Evolutionary conservation across 2,329 filamentous ascomycete species (phyloP), one percentile per base, ranked within the genome.

Genomic region (Exophiala sideris): DNA sequence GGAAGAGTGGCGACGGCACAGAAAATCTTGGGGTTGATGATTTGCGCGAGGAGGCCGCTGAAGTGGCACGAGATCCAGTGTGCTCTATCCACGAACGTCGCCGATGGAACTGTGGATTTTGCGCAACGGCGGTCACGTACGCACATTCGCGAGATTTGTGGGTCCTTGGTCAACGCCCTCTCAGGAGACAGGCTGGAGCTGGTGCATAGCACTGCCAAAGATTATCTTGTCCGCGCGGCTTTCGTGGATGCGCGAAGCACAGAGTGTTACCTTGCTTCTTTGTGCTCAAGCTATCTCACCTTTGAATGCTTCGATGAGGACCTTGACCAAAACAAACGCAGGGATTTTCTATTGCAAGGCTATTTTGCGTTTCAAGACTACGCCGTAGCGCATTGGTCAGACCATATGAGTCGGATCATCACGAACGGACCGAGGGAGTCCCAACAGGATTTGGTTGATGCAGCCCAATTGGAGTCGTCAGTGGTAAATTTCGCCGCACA

Each of bases 31-130:
- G 66, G 68, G 2, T 76, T 71, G 72, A 63, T 77, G 10, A 67
- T 67, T 3, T 71, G 71, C 48, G 70, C 73, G 1, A 71, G 68
- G 44, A 65, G 75, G 0, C 66, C 72, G 0, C 62, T 78, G 0
- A 70, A 70, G 49, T 70, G 67, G 68, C 65, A 74, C 48, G 74
- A 77, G 52, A 67, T 77, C 5, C 67, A 75, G 41, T 68, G 69
- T 5, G 66, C 69, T 6, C 58, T 71, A 7, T 64, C 70, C 2
- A 64, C 73, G 1, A 53, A 72, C 47, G 9, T 67, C 1, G 62
- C 66, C 1, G 39, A 62, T 3, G 50, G 64, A 49, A 48, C 21
- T 1, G 54, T 74, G 1, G 63, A 71, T 71, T 29, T 29, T 29
- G 24, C 24, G 24, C 24, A 29, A 8, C 24, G 24, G 24, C 24